Base-by-base conservation (phyloP, 495 filamentous ascomycete species). In the Coniosporium apollinis region DNA sequence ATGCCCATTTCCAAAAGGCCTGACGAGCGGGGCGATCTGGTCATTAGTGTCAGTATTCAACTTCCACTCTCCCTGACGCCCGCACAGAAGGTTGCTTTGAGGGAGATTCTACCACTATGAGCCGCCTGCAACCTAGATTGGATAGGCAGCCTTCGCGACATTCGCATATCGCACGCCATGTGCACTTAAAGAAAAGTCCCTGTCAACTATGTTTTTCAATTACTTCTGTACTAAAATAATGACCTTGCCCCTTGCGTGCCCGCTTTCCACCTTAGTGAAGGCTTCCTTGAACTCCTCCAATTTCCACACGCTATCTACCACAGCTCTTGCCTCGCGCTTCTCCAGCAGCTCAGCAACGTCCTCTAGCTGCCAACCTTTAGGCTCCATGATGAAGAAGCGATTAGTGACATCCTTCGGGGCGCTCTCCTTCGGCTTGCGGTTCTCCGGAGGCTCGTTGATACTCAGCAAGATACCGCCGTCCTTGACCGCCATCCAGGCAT, bases 1-100 rank as follows among this genome's bases (percentile, higher is more conserved):
- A 96, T 97, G 89, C 82, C 84, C 24, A 70, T 82, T 48, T 81
- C 79, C 33, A 94, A 86, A 66, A 85, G 83, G 45, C 82, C 79
- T 1, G 74, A 55, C 26, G 70, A 82, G 45, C 70, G 89, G 25
- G 89, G 89, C 5, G 78, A 93, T 48, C 76, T 97, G 34, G 61
- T 96, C 38, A 69, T 96, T 13, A 78, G 70, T 9, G 81, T 91
- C 33, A 86, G 85, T 42, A 83, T 96, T 45, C 82, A 75, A 47
- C 94, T 93, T 62, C 89, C 89, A 3, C 71, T 70, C 2, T 74
- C 53, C 29, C 56, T 97, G 57, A 82, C 78, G 11, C 13, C 66
- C 1, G 56, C 60, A 1, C 84, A 94, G 61, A 97, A 93, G 65
- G 57, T 66, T 17, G 58, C 76, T 41, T 57, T 97, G 44, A 79